Conservation (phyloP, 192 early-diverging fungal species). For the Funneliformis mosseae region DNA sequence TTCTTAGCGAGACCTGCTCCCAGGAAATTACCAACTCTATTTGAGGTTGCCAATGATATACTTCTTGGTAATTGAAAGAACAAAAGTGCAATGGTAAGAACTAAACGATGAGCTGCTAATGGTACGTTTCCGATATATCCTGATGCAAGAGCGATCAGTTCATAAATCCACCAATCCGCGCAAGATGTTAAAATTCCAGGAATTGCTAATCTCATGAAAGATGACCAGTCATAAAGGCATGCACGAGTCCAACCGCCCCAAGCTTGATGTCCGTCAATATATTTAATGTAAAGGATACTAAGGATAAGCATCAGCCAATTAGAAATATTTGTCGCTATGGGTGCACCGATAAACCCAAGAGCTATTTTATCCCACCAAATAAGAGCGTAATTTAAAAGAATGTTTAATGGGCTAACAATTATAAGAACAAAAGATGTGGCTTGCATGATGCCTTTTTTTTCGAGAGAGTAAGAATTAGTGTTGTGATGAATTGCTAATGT, state of each 20-base stretch:
- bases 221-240: constrained; percentile 61
- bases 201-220: constrained; percentile 69
- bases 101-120: constrained; percentile 83
- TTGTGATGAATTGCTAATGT: neutral
- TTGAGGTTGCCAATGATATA: constrained; percentile 77
- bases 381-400: constrained; percentile 74
- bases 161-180: constrained; percentile 77
- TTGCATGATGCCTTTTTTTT: constrained; percentile 63
- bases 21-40: constrained; percentile 78
- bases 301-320: constrained; percentile 74
- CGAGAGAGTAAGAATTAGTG: neutral
- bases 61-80: constrained; percentile 80
- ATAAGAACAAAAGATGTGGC: constrained; percentile 75
- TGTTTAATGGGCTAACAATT: constrained; percentile 71
- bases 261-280: constrained; percentile 64
- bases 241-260: constrained; percentile 89
- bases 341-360: constrained; percentile 84
- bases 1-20: constrained; percentile 55
- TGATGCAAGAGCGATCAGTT: constrained; percentile 73
- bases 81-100: constrained; percentile 72
- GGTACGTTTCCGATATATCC: constrained; percentile 72
- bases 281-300: constrained; percentile 65
- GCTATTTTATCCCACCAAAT: constrained; percentile 72
- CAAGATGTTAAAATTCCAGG: constrained; percentile 82
- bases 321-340: constrained; percentile 74